Evolutionary conservation across 768 basidiomycete species (phyloP), one percentile per base, ranked within the genome.

Genomic region (Phaeolepiota aurea): DNA sequence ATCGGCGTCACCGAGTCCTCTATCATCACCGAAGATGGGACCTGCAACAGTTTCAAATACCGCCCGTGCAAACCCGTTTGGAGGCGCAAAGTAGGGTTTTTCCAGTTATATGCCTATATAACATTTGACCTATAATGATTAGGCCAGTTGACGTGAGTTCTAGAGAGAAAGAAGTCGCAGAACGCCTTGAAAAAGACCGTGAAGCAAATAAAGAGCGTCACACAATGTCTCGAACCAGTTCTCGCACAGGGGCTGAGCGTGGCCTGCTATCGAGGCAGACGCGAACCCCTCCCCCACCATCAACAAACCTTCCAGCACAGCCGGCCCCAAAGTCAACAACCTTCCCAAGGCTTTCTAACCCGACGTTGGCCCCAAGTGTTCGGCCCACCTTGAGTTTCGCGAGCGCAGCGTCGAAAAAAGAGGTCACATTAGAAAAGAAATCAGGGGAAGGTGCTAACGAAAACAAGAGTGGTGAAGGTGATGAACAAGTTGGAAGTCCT

Each of bases 81-180:
- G 94, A 37, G 71, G 73, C 40, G 94, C 94, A 23, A 82, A 65
- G 87, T 87, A 50, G 37, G 75, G 58, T 14, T 36, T 30, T n/a
- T n/a, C 28, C 28, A 31, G n/a, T 31, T 9, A 31, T 31, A 5
- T 13, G 37, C 13, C 22, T 12, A 2, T 16, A 38, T 40, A 12
- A n/a, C 5, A 12, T 3, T 7, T 32, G 32, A 10, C 12, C 36
- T 47, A 20, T 37, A 25, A 2, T 31, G 30, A 20, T n/a, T 41
- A 88, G 86, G 51, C 91, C 94, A 10, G 85, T 97, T 15, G 92
- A 98, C 56, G 79, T 84, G 13, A 68, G 82, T 22, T 65, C 72
- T 0, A 76, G 77, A 40, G 92, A 97, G 53, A 81, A 77, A 41
- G 82, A 78, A 55, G 77, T 90, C 5, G 62, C 76, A 20, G 77